phyloP scores from a whole-genome alignment of 2,329 filamentous ascomycete genomes.

The Capronia epimyces region DNA sequence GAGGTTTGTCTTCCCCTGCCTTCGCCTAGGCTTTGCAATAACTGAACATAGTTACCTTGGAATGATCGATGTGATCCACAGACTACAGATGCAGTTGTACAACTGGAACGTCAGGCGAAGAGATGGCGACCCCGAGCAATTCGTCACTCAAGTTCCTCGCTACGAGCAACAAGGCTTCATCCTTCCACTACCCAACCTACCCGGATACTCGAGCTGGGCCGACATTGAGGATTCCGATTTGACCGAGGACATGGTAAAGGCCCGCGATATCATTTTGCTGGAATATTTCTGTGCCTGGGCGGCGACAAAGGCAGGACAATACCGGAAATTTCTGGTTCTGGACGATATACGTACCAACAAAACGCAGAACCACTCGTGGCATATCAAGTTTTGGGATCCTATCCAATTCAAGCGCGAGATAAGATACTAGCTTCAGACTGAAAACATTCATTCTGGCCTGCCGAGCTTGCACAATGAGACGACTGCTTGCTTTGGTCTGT shows the following conservation, averaged over 20 bases:
- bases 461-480: no score
- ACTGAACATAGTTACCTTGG: conserved; percentile 1
- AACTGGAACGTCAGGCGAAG: neutral
- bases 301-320: conserved; percentile 4
- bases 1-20: neutral
- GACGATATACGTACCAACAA: conserved; percentile 12
- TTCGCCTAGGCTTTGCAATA: neutral
- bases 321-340: conserved; percentile 13
- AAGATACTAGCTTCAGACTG: neutral
- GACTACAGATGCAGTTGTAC: conserved; percentile 1
- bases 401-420: neutral
- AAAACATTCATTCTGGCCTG: no score
- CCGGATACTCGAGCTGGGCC: neutral
- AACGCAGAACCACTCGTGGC: conserved; percentile 10
- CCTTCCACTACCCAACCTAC: conserved; percentile 4
- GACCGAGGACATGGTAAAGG: neutral
- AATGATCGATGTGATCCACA: conserved; percentile 7
- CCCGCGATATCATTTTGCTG: conserved; percentile 14
- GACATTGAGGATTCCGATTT: neutral
- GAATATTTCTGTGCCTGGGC: conserved; percentile 21
- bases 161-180: conserved; percentile 5
- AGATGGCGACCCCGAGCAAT: conserved; percentile 2
- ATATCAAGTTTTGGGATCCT: conserved; percentile 10
- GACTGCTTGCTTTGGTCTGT: neutral
- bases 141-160: neutral